Evolutionary conservation across 192 early-diverging fungal species (phyloP).

Genomic region (Podila minutissima): DNA sequence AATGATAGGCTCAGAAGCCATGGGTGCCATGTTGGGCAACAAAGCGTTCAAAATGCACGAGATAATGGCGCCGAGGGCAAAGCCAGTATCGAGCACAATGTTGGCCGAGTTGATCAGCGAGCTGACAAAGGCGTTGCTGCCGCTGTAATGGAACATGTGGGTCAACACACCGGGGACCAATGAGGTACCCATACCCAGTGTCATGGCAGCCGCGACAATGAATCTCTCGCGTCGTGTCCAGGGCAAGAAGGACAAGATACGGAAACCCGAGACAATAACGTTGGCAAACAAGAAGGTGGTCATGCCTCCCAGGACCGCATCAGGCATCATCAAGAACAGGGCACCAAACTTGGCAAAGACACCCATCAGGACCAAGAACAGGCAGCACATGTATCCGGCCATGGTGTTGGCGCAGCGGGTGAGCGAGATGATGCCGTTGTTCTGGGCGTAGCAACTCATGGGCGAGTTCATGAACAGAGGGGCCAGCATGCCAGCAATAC

Average conservation of each 20-base stretch:
- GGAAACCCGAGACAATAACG: constrained; percentile 65
- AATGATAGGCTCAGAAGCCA: constrained; percentile 34
- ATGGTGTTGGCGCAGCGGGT: constrained; percentile 63
- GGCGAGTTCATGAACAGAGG: constrained; percentile 58
- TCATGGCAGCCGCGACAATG: constrained; percentile 57
- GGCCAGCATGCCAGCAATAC: constrained; percentile 53
- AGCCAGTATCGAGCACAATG: constrained; percentile 59
- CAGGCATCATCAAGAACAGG: constrained; percentile 55
- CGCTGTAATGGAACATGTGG: constrained; percentile 57
- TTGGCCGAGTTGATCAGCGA: constrained; percentile 58
- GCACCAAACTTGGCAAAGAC: constrained; percentile 64
- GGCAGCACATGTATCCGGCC: constrained; percentile 65
- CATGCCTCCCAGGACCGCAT: constrained; percentile 63
- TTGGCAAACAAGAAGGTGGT: constrained; percentile 62
- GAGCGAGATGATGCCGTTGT: constrained; percentile 66
- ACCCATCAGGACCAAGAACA: constrained; percentile 61
- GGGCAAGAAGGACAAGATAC: constrained; percentile 59
- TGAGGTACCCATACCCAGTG: constrained; percentile 58
- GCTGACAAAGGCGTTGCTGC: constrained; percentile 44
- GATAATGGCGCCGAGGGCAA: constrained; percentile 54
- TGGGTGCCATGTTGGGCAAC: constrained; percentile 40
- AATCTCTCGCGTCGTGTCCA: constrained; percentile 67
- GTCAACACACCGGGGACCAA: constrained; percentile 62
- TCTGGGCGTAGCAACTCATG: constrained; percentile 65
- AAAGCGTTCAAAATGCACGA: constrained; percentile 52